phyloP scores from a whole-genome alignment of 352 stramenopile genomes.

The Globisporangium paddicum region DNA sequence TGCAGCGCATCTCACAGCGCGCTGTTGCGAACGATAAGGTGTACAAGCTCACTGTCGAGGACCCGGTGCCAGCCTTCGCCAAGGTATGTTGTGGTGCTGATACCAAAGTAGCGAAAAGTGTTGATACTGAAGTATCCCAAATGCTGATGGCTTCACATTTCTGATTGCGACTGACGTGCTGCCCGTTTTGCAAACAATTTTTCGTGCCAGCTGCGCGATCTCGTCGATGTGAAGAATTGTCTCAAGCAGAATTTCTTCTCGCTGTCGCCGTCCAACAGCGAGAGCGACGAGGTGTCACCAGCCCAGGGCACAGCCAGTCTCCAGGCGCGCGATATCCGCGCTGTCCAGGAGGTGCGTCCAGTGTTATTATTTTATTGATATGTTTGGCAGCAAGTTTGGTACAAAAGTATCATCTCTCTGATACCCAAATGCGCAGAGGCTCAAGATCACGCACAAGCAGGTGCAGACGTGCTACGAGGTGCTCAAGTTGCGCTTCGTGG shows the following conservation, averaged over 20 bases:
- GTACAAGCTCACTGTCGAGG: slow-evolving; percentile 84
- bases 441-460: slow-evolving; percentile 79
- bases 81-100: slow-evolving; percentile 7
- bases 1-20: slow-evolving; percentile 58
- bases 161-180: neutral
- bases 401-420: neutral
- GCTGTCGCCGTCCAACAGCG: slow-evolving; percentile 24
- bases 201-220: slow-evolving; percentile 47
- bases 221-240: slow-evolving; percentile 69
- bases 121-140: slow-evolving; percentile 1
- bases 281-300: slow-evolving; percentile 12
- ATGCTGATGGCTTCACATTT: neutral
- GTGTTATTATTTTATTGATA: neutral
- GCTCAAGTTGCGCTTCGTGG: slow-evolving; percentile 57
- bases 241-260: slow-evolving; percentile 58
- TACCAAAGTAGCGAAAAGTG: neutral
- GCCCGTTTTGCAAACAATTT: neutral
- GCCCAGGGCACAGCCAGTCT: slow-evolving; percentile 36
- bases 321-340: slow-evolving; percentile 41
- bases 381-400: neutral
- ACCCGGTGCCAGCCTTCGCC: slow-evolving; percentile 74
- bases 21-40: slow-evolving; percentile 47
- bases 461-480: slow-evolving; percentile 79
- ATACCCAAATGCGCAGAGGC: slow-evolving; percentile 20
- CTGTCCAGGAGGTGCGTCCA: slow-evolving; percentile 49